Conservation (phyloP, 495 filamentous ascomycete species). For the Rusavskia elegans region DNA sequence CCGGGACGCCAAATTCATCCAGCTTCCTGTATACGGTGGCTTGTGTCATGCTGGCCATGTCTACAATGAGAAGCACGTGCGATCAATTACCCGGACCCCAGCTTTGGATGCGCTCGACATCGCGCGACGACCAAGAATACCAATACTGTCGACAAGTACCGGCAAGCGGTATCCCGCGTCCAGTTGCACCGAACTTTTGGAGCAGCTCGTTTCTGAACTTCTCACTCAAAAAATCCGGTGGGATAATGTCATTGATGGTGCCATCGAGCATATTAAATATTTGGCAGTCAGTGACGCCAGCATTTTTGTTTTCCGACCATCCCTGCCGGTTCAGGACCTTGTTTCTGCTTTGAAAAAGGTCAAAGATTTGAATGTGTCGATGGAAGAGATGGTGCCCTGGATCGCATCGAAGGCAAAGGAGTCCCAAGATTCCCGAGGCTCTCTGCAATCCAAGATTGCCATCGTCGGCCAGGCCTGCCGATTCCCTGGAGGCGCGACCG, state of each 20-base stretch:
- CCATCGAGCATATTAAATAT: constrained; percentile 18
- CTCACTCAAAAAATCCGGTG: constrained; percentile 41
- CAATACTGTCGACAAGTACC: constrained; percentile 21
- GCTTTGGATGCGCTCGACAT: constrained; percentile 5
- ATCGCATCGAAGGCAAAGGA: constrained; percentile 17
- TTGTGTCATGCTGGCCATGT: constrained; percentile 72
- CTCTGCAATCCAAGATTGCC: constrained; percentile 39
- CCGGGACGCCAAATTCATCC: constrained; percentile 38
- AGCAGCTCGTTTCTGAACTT: constrained; percentile 38
- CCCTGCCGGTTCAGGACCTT: constrained; percentile 19
- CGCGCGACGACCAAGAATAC: constrained; percentile 1
- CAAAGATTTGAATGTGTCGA: constrained; percentile 16
- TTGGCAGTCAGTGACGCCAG: constrained; percentile 22
- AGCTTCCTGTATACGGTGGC: constrained; percentile 60
- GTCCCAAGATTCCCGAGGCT: constrained; percentile 9
- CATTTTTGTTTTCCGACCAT: constrained; percentile 38
- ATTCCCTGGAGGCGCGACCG: constrained; percentile 54
- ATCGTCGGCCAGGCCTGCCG: constrained; percentile 67
- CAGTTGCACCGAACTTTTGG: constrained; percentile 23
- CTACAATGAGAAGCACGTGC: constrained; percentile 34
- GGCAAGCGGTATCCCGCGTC: constrained; percentile 9
- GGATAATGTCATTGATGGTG: constrained; percentile 40
- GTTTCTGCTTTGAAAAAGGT: constrained; percentile 18
- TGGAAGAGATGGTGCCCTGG: constrained; percentile 10
- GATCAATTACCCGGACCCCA: constrained; percentile 24